These are phyloP conservation scores for Lobulomyces angularis DNA, from an alignment of 192 early-diverging fungal species.

Conservation along the genomic window DNA sequence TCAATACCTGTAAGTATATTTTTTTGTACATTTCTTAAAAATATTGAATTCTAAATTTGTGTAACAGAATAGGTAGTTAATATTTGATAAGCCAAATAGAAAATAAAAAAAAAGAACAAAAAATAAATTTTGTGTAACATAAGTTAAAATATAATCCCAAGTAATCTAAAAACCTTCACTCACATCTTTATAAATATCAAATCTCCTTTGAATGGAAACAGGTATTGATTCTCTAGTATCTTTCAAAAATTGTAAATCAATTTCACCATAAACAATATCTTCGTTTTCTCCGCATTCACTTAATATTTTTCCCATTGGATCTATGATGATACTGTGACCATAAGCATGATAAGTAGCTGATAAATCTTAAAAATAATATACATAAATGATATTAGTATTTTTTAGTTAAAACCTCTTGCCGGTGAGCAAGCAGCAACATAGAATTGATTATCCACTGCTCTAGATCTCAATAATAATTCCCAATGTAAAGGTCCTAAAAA, in stretches of 20 bases:
- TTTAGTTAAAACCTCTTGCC: conserved; percentile 55
- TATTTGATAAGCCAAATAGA: no score
- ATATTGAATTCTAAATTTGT: no score
- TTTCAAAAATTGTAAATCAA: conserved; percentile 49
- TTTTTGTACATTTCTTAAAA: no score
- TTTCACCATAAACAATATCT: conserved; percentile 67
- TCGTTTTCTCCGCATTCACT: conserved; percentile 63
- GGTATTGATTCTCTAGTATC: conserved; percentile 64
- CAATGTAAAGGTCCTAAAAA: conserved; percentile 38
- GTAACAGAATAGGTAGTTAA: no score
- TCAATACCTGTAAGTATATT: no score
- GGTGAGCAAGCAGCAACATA: conserved; percentile 94
- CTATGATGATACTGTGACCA: conserved; percentile 86
- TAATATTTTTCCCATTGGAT: conserved; percentile 65
- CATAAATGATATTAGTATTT: not conserved
- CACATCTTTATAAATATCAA: conserved; percentile 82
- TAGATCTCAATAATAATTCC: conserved; percentile 73
- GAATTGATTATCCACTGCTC: conserved; percentile 89
- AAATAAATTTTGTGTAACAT: no score
- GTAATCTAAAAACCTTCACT: conserved; percentile 1
- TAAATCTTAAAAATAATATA: no score
- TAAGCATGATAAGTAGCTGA: conserved; percentile 72
- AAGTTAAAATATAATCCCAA: no score
- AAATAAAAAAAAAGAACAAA: no score
- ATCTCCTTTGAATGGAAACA: conserved; percentile 65